phyloP scores from a whole-genome alignment of 2,329 filamentous ascomycete genomes.

The Aciculosporium take region DNA sequence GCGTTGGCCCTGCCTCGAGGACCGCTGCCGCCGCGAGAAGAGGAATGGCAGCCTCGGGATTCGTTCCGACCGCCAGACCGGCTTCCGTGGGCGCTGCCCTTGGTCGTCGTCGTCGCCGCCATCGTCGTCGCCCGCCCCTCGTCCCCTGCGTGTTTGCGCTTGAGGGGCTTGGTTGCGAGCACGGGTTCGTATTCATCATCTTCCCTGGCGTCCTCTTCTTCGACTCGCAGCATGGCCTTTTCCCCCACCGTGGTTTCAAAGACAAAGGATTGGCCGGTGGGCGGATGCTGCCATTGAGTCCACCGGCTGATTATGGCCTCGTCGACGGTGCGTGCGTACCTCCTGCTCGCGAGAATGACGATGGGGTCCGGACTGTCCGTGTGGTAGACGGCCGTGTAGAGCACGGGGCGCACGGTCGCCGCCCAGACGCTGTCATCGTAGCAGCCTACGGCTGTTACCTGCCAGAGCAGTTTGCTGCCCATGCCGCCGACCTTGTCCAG shows the following conservation, averaged over 20 bases:
- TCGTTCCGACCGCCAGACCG: slow-evolving; percentile 25
- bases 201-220: slow-evolving; percentile 51
- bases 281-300: slow-evolving; percentile 66
- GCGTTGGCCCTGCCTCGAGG: slow-evolving; percentile 19
- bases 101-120: no score
- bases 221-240: slow-evolving; percentile 70
- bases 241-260: slow-evolving; percentile 80
- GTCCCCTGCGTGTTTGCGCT: slow-evolving; percentile 42
- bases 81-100: slow-evolving; percentile 16
- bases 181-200: slow-evolving; percentile 50
- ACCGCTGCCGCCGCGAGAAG: slow-evolving; percentile 20
- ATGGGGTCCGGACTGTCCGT: slow-evolving; percentile 67
- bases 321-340: slow-evolving; percentile 62
- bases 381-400: slow-evolving; percentile 51
- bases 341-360: slow-evolving; percentile 69
- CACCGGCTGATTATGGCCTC: slow-evolving; percentile 52
- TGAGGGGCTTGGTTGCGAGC: slow-evolving; percentile 44
- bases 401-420: slow-evolving; percentile 60
- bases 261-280: slow-evolving; percentile 53
- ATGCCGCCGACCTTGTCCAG: slow-evolving; percentile 78
- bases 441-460: slow-evolving; percentile 60
- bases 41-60: slow-evolving; percentile 28
- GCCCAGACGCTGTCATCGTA: slow-evolving; percentile 81
- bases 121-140: slow-evolving; percentile 25
- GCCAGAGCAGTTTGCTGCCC: slow-evolving; percentile 71